Evolutionary conservation across 2,329 filamentous ascomycete genomes (phyloP).

Genomic region (Tolypocladium endophyticum): DNA sequence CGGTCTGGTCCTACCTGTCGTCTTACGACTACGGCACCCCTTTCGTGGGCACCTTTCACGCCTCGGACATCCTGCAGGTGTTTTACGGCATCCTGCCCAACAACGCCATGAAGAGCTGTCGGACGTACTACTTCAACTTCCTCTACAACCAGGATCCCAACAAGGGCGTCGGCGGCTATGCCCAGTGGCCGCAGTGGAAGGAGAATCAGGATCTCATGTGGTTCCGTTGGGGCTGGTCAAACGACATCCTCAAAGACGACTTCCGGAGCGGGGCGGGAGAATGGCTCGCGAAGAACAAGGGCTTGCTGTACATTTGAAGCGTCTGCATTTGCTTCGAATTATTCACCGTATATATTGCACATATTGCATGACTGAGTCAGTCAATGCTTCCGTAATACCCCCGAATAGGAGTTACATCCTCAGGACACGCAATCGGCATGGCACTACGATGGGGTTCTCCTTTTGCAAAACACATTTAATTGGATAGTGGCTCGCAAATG

Average conservation of each 20-base stretch:
- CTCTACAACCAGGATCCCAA: conserved; percentile 64
- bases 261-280: conserved; percentile 21
- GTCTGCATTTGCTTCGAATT: neutral
- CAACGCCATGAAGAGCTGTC: conserved; percentile 47
- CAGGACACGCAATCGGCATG: too few relatives aligned
- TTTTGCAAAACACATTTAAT: neutral
- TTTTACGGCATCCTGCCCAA: conserved; percentile 56
- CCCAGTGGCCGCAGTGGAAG: conserved; percentile 32
- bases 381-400: neutral
- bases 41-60: conserved; percentile 68
- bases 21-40: conserved; percentile 63
- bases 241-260: conserved; percentile 23
- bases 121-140: conserved; percentile 65
- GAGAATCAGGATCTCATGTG: conserved; percentile 37
- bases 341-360: neutral
- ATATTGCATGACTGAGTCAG: neutral
- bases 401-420: too few relatives aligned
- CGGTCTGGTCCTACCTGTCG: conserved; percentile 64
- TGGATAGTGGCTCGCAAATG: neutral
- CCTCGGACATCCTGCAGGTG: conserved; percentile 55
- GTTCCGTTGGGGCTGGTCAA: conserved; percentile 24
- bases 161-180: conserved; percentile 27
- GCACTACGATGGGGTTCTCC: too few relatives aligned
- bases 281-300: conserved; percentile 15
- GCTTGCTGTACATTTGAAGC: conserved; percentile 12